Evolutionary conservation across 2,329 filamentous ascomycete species (phyloP), one percentile per base, ranked within the genome.

Genomic region (Penicillium brevicompactum): DNA sequence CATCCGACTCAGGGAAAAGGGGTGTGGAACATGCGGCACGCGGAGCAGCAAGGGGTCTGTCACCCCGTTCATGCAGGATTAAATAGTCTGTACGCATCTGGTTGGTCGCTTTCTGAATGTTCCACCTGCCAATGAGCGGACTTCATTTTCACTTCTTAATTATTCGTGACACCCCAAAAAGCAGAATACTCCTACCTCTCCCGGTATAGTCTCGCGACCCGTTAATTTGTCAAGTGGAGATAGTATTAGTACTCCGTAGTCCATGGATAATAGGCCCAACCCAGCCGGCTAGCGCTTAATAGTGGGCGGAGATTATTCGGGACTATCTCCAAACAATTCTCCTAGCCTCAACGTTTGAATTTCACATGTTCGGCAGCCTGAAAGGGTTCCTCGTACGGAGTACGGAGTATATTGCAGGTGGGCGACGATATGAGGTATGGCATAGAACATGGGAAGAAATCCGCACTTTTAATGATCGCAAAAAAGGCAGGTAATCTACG

Each of bases 1-100:
- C 40, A 51, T 46, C 48, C 51, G 46, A 50, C 38, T 41, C 7
- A 43, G 41, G 42, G 37, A 56, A 51, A 53, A 58, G 46, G 42
- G 49, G 55, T 60, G 65, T 71, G 62, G 65, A 64, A 70, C 69
- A 66, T 67, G 55, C 64, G 61, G 65, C 67, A 70, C 67, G 65
- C 67, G 67, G 66, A 62, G 55, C 63, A 66, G 67, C 55, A 71
- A 70, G 67, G 69, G 68, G 60, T 59, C 59, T 58, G 57, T 62
- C 53, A 61, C 55, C 58, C 56, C 48, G 61, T 65, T 65, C 63
- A 64, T 63, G 63, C 59, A 66, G 46, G 56, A 61, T 40, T 53
- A 60, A 60, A 61, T 61, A 64, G 59, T 57, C 47, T 49, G 57
- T 56, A 61, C 49, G 34, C 45, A 49, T 48, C 24, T 53, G 37